phyloP scores from a whole-genome alignment of 306 rosid genomes.

The Vigna reflexopilosa region DNA sequence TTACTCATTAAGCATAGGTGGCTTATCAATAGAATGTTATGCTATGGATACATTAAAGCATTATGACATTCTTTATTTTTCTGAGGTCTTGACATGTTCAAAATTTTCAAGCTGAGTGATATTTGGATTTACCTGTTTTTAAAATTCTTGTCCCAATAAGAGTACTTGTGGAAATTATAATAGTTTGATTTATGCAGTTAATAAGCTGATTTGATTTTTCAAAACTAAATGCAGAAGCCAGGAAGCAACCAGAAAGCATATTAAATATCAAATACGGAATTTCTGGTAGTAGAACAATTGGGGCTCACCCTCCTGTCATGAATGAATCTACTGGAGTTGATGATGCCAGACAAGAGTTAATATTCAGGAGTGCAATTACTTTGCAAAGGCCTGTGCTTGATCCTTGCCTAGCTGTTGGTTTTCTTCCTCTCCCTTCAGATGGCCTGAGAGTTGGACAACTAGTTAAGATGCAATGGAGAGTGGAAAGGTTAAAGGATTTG shows the following conservation, averaged over 20 bases:
- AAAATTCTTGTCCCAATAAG: slow-evolving; percentile 21
- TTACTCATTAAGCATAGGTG: slow-evolving; percentile 7
- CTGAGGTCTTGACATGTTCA: neutral
- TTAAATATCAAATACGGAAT: slow-evolving; percentile 83
- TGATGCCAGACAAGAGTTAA: slow-evolving; percentile 66
- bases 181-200: slow-evolving; percentile 38
- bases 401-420: slow-evolving; percentile 94
- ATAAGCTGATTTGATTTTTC: slow-evolving; percentile 28
- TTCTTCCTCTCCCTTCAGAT: slow-evolving; percentile 93
- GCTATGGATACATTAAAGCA: neutral
- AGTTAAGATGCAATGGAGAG: slow-evolving; percentile 94
- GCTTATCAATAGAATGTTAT: slow-evolving; percentile 12
- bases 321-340: slow-evolving; percentile 54
- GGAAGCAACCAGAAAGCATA: slow-evolving; percentile 68
- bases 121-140: slow-evolving; percentile 1
- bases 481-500: slow-evolving; percentile 85
- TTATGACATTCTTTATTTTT: slow-evolving; percentile 31
- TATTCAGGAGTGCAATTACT: slow-evolving; percentile 80
- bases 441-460: slow-evolving; percentile 91
- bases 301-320: slow-evolving; percentile 86
- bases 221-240: slow-evolving; percentile 54
- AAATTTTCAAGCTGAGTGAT: slow-evolving; percentile 29
- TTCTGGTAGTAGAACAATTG: slow-evolving; percentile 79
- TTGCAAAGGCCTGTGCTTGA: slow-evolving; percentile 98
- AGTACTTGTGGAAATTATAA: slow-evolving; percentile 35